phyloP scores from a whole-genome alignment of 495 filamentous ascomycete genomes.

The Tirmania nivea region DNA sequence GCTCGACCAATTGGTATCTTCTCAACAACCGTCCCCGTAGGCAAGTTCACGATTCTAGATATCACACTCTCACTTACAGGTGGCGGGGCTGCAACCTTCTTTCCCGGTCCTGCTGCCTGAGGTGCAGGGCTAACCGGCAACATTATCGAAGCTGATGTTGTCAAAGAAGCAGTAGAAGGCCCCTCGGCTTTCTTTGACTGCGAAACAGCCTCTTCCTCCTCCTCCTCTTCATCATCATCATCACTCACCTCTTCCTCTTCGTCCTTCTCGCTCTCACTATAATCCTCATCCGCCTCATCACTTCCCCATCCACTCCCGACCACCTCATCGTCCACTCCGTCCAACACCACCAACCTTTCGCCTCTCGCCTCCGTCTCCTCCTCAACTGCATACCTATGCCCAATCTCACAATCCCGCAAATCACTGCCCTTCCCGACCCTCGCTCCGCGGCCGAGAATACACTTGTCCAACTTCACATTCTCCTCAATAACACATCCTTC shows the following conservation, averaged over 20 bases:
- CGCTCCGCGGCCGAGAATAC: constrained; percentile 53
- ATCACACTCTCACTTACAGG: too few species aligned
- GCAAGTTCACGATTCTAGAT: too few species aligned
- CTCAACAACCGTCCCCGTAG: too few species aligned
- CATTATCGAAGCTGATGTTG: too few species aligned
- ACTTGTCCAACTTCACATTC: constrained; percentile 54
- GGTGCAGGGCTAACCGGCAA: too few species aligned
- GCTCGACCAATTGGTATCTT: too few species aligned
- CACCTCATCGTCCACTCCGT: constrained; percentile 4
- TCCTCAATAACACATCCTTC: constrained; percentile 66
- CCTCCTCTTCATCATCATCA: constrained; percentile 2
- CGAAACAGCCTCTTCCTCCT: not conserved
- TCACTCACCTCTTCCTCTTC: constrained; percentile 1
- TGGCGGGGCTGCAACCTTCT: too few species aligned
- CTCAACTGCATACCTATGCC: constrained; percentile 64
- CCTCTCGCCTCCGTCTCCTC: constrained; percentile 65
- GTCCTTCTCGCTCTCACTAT: constrained; percentile 6
- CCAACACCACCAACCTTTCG: constrained; percentile 65
- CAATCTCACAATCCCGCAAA: constrained; percentile 73
- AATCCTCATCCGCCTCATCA: constrained; percentile 20
- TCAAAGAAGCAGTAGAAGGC: too few species aligned
- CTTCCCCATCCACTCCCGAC: constrained; percentile 4
- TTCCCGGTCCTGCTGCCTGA: too few species aligned
- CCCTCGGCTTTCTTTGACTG: too few species aligned
- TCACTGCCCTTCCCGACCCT: constrained; percentile 53